Evolutionary conservation across 352 stramenopile genomes (phyloP), one percentile per base, ranked within the genome.

Genomic region (Pythium sukuiense): DNA sequence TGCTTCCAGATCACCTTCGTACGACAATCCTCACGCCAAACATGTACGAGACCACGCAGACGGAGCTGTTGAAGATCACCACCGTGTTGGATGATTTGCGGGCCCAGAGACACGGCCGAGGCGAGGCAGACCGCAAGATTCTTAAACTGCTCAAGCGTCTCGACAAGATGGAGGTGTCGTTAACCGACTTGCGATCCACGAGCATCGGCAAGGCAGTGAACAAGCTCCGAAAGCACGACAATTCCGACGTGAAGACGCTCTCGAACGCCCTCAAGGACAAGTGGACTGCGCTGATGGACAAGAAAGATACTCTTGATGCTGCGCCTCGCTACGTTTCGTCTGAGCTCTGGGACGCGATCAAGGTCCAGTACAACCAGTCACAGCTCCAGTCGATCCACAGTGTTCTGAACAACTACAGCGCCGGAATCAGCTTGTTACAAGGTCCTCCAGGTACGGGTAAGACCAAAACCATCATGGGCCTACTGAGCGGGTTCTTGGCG

Each of bases 361-460:
- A 83, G 54, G 68, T 54, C 2, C 86, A 90, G 66, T 96, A 95
- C 71, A 96, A 96, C 46, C 80, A 85, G 52, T 95, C 86, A 12
- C 88, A 96, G 65, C 71, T 96, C 32, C 88, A 96, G 61, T 92
- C 85, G 12, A 89, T 96, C 46, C 85, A 95, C 66, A 95, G 78
- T 46, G 86, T 93, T 26, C 63, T 96, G 6, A 95, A 93, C 74
- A 95, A 96, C 71, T 96, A 96, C 72, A 85, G 65, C 11, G 76
- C 84, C 33, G 88, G 85, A 16, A 83, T 96, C 27, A 95, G 84
- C n/a, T 56, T 96, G 30, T 80, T 99, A 6, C 96, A 99, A 79
- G 97, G 96, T 14, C 96, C 96, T 6, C 97, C 97, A 1, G 96
- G 96, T 62, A 98, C 93, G 18, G 95, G 95, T 35, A 98, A 98